Base-by-base conservation (phyloP, 305 asterid genomes). In the Withania somnifera region DNA sequence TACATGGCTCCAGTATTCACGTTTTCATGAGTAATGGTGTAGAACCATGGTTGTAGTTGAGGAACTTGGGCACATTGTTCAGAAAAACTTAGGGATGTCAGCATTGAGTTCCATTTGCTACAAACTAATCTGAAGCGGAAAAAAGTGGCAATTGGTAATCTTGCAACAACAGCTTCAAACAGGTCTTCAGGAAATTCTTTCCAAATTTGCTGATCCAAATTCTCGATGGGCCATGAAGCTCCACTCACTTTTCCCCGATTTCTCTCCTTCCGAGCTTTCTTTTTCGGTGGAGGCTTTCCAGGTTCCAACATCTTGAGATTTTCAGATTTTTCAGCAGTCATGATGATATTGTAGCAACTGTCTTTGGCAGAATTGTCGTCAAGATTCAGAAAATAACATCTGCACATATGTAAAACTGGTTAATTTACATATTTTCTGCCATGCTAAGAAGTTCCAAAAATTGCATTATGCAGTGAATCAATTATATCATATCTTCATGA, bases 161-260 rank as follows among this genome's bases (percentile, higher is more conserved):
- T 90, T 24, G 99, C 98, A 78, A 96, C 84, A 36, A 94, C 95
- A n/a, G 91, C 93, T 88, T 96, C 99, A 14, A 91, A 92, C 75
- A 96, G 98, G 84, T 96, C 99, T 83, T 96, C 96, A 1, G 99
- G 99, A 77, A 95, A 93, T 64, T 96, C 99, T 87, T 92, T 90
- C 99, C 99, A 96, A 83, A 96, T 91, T 26, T 81, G 82, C 11
- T 83, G 86, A 15, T 96, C 98, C 98, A 96, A 88, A 86, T 36
- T 81, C 83, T 90, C 94, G 0, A 83, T 83, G 56, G 91, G 83
- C 86, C 82, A 85, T 40, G 90, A 42, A 32, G 90, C 53, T 76
- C 84, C 79, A 4, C 86, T 81, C 60, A 86, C 50, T 87, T 88
- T 93, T 63, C 93, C 95, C 64, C 88, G 87, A 81, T 54, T 89